phyloP scores from a whole-genome alignment of 306 rosid genomes.

The Canavalia ensiformis region DNA sequence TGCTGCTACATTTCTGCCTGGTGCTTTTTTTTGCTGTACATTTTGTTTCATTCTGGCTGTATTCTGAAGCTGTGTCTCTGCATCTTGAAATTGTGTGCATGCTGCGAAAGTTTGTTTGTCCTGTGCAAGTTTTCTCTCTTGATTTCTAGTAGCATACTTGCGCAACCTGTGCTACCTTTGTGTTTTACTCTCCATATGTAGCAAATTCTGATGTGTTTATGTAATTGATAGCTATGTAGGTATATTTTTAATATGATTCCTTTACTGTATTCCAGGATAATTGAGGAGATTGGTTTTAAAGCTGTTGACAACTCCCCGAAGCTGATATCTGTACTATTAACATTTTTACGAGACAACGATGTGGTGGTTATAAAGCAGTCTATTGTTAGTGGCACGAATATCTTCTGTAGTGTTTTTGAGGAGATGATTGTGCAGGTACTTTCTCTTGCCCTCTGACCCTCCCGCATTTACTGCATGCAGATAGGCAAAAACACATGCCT shows the following conservation, averaged over 20 bases:
- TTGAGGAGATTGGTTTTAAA: conserved; percentile 86
- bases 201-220: conserved; percentile 19
- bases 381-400: conserved; percentile 73
- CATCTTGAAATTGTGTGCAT: neutral
- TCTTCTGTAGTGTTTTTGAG: conserved; percentile 70
- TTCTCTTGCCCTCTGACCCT: conserved; percentile 30
- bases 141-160: conserved; percentile 2
- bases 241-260: neutral
- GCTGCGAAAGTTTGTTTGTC: neutral
- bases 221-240: neutral
- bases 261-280: conserved; percentile 63
- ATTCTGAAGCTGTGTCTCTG: neutral
- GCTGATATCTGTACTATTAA: conserved; percentile 68
- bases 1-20: neutral
- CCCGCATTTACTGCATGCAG: neutral
- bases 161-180: neutral
- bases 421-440: conserved; percentile 87
- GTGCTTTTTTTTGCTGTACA: neutral
- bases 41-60: neutral
- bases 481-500: neutral
- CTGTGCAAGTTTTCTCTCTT: neutral
- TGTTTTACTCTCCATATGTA: neutral
- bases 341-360: conserved; percentile 73
- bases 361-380: conserved; percentile 67
- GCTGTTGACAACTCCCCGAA: conserved; percentile 73